Percentiles rank a stretch among this genome's conserved stretches.
phyloP scores from a whole-genome alignment of 2,329 filamentous ascomycete species.

The Colletotrichum gigasporum region DNA sequence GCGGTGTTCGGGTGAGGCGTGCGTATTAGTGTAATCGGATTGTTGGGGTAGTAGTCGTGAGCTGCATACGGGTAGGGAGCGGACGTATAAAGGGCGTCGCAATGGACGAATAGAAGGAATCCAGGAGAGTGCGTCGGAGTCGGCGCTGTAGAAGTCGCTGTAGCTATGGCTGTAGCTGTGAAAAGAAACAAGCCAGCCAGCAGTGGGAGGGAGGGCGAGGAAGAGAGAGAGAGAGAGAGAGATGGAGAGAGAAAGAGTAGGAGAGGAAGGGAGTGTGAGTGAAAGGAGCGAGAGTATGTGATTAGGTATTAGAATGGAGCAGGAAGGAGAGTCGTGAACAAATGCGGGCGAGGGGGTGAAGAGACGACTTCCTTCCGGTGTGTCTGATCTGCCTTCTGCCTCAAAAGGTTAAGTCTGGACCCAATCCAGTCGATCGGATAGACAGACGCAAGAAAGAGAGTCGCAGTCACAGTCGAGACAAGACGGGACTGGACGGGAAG shows the following conservation, averaged over 20 bases:
- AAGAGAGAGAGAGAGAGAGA: background rate
- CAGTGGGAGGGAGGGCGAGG: no score
- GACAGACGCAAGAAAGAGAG: background rate
- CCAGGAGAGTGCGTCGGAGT: slow-evolving; percentile 21
- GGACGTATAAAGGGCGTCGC: slow-evolving; percentile 10
- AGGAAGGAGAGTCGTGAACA: slow-evolving; percentile 31
- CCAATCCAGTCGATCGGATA: slow-evolving; percentile 21
- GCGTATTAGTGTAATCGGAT: slow-evolving; percentile 11
- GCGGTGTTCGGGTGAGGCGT: slow-evolving; percentile 6
- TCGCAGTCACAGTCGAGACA: slow-evolving; percentile 10
- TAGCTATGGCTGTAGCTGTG: no score
- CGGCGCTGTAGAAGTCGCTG: background rate
- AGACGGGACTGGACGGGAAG: background rate
- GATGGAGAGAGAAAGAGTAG: background rate
- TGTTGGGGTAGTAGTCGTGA: slow-evolving; percentile 1
- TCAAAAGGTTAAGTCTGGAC: slow-evolving; percentile 14
- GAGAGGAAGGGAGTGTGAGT: background rate
- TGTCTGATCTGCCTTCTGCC: slow-evolving; percentile 21
- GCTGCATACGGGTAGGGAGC: slow-evolving; percentile 2
- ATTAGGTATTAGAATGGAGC: slow-evolving; percentile 23
- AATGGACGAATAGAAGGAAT: slow-evolving; percentile 20
- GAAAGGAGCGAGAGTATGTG: background rate
- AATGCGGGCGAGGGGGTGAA: slow-evolving; percentile 11
- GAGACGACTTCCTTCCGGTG: slow-evolving; percentile 1
- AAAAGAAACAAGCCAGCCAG: background rate